Percentiles rank a stretch among this genome's conserved stretches.
Evolutionary conservation across 192 early-diverging fungal species (phyloP).

Genomic region (Backusella sp.): DNA sequence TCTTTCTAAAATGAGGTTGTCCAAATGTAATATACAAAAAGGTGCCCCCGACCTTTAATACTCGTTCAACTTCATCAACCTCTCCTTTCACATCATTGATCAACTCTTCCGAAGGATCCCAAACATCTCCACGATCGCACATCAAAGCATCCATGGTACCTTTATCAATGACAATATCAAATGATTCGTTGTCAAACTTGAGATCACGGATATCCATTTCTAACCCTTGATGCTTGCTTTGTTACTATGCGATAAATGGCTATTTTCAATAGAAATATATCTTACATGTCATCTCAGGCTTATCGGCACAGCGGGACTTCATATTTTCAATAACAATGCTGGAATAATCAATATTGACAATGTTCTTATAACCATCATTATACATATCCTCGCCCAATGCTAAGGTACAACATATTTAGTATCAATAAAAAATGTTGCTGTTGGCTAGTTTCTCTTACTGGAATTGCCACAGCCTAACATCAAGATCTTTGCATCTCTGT

Average conservation of each 20-base stretch:
- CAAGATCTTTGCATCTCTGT: slow-evolving; percentile 61
- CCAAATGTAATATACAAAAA: slow-evolving; percentile 92
- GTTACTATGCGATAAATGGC: neutral
- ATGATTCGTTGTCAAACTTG: slow-evolving; percentile 55
- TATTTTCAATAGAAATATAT: neutral
- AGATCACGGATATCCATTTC: slow-evolving; percentile 81
- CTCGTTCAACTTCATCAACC: slow-evolving; percentile 75
- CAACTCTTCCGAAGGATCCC: slow-evolving; percentile 78
- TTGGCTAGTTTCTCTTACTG: slow-evolving; percentile 32
- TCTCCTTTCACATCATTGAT: slow-evolving; percentile 62
- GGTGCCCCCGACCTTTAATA: slow-evolving; percentile 69
- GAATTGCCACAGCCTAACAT: slow-evolving; percentile 91
- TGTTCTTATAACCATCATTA: slow-evolving; percentile 68
- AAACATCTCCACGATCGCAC: slow-evolving; percentile 82
- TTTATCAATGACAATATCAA: slow-evolving; percentile 86
- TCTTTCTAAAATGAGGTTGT: slow-evolving; percentile 84
- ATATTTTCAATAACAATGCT: slow-evolving; percentile 77
- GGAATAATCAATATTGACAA: slow-evolving; percentile 82
- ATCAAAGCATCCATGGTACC: slow-evolving; percentile 91
- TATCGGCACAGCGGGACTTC: slow-evolving; percentile 49
- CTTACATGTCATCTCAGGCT: slow-evolving; percentile 58
- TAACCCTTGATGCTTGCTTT: slow-evolving; percentile 35
- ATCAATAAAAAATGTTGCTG: neutral
- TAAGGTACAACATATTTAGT: slow-evolving; percentile 11
- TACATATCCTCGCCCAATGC: slow-evolving; percentile 79